Evolutionary conservation across 1,284 basidiomycete species (phyloP).

Genomic region (Fomitopsis schrenkii): DNA sequence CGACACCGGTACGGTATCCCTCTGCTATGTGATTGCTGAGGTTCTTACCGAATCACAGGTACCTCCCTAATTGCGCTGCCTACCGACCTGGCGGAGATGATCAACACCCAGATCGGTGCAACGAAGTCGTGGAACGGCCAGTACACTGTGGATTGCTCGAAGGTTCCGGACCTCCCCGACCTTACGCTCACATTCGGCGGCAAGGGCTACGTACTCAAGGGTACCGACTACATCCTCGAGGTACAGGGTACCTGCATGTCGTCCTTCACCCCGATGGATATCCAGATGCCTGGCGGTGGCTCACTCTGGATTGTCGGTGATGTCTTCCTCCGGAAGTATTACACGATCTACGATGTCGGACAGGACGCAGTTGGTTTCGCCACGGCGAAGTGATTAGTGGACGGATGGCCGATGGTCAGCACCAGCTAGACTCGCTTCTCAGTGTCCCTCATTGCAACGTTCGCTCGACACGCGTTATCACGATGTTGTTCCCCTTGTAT

Average conservation of each 20-base stretch:
- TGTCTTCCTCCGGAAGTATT: constrained; percentile 86
- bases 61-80: constrained; percentile 92
- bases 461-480: background rate
- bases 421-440: background rate
- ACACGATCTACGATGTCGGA: constrained; percentile 92
- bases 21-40: background rate
- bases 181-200: constrained; percentile 84
- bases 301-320: constrained; percentile 95
- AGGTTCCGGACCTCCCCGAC: constrained; percentile 81
- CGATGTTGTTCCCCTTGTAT: background rate
- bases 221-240: constrained; percentile 86
- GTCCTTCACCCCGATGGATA: constrained; percentile 90
- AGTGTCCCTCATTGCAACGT: background rate
- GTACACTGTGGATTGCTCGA: constrained; percentile 88
- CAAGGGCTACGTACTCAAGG: constrained; percentile 77
- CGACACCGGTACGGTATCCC: constrained; percentile 71
- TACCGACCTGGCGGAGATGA: constrained; percentile 94
- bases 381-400: constrained; percentile 14
- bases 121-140: constrained; percentile 93
- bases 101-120: constrained; percentile 95
- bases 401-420: background rate
- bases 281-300: constrained; percentile 86
- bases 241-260: constrained; percentile 93
- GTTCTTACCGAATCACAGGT: constrained; percentile 38
- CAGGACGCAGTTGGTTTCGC: constrained; percentile 88